Evolutionary conservation across 495 filamentous ascomycete species (phyloP).

Genomic region (Terfezia claveryi): DNA sequence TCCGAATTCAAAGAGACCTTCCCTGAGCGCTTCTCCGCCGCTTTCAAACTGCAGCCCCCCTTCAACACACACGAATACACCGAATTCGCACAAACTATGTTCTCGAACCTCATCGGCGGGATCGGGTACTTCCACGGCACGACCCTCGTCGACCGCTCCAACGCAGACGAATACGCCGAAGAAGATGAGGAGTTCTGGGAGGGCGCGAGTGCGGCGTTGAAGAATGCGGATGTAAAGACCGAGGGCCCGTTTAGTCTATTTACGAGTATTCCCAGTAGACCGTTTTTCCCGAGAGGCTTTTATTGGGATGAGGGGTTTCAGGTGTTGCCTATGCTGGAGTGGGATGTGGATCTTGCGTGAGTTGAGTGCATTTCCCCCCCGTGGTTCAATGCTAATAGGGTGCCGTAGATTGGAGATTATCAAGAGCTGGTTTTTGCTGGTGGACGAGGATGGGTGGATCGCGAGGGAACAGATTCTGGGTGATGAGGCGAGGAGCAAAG

Average conservation of each 20-base stretch:
- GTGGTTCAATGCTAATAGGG: constrained; percentile 1
- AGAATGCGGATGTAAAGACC: constrained; percentile 24
- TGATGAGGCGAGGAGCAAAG: constrained; percentile 83
- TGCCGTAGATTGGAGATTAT: constrained; percentile 51
- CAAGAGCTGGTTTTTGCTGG: constrained; percentile 83
- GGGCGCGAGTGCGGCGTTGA: constrained; percentile 41
- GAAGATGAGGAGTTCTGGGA: constrained; percentile 96
- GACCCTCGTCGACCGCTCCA: constrained; percentile 69
- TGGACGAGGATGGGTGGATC: constrained; percentile 97
- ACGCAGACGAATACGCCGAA: constrained; percentile 78
- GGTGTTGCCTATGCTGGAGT: constrained; percentile 74
- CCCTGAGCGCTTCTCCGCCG: constrained; percentile 44
- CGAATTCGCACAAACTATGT: constrained; percentile 67
- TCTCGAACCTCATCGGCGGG: constrained; percentile 84
- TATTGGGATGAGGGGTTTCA: constrained; percentile 98
- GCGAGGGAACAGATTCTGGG: constrained; percentile 90
- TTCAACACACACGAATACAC: constrained; percentile 52
- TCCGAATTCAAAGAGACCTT: constrained; percentile 42
- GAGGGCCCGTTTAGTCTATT: constrained; percentile 82
- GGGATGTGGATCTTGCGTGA: constrained; percentile 69
- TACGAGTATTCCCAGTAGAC: constrained; percentile 76
- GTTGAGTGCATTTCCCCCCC: constrained; percentile 6
- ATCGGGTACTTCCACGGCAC: constrained; percentile 90
- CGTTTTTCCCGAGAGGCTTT: constrained; percentile 93
- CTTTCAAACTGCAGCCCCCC: constrained; percentile 54